Evolutionary conservation across 805 yeast species (phyloP), one percentile per base, ranked within the genome.

Genomic region (Peterozyma toletana): DNA sequence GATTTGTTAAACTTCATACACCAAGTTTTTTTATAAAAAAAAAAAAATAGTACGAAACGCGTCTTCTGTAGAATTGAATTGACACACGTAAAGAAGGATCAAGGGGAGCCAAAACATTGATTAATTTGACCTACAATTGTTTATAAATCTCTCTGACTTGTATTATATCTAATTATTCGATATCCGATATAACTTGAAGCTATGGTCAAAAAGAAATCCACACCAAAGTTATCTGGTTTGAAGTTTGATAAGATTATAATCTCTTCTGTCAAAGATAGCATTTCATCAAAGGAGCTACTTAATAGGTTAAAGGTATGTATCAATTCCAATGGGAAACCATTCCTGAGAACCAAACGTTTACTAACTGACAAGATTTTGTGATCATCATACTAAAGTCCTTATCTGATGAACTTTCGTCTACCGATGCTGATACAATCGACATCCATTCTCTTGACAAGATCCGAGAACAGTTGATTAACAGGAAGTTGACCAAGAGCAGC

Each of bases 361-460:
- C 54, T 52, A 49, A 48, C 48, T 14, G 30, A 11, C 16, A 37
- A 27, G 44, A 31, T 29, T 17, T 13, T 9, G 27, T 35, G 40
- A 27, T 30, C 36, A 41, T 29, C 11, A 16, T 9, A 11, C 6
- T 14, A 3, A 40, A 68, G 73, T 49, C 59, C 1, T 69, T 88
- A 15, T 78, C 78, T 41, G 79, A 78, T 39, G 88, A 85, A 55
- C 70, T 89, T 10, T 66, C 85, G 0, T 58, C 72, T 2, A 54
- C 81, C 11, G 83, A 81, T 41, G 90, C 83, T 52, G 87, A 79
- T 30, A 60, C 62, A 16, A 70, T 73, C 18, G 78, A 83, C 39
- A 49, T 76, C 1, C 50, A 53, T 10, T 63, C 78, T 0, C 53
- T 80, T 9, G 70, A 71, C 21, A 45, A 50, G 2, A 64, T 81